Conservation (phyloP, 2,329 filamentous ascomycete genomes). For the Stagonosporopsis tanaceti region DNA sequence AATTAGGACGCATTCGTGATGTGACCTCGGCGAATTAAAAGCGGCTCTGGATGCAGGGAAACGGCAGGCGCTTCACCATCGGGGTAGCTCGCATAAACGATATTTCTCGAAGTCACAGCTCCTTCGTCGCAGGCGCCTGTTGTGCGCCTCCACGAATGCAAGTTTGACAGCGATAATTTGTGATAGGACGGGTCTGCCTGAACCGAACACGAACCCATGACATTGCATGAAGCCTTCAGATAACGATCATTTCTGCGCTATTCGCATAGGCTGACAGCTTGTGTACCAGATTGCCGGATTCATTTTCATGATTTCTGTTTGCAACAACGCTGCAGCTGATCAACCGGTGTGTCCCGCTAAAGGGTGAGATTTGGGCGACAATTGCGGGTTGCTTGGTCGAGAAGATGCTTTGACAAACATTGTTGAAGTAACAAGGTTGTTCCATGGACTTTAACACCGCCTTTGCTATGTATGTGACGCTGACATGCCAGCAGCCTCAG, state of each 20-base stretch:
- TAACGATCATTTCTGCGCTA: slow-evolving; percentile 5
- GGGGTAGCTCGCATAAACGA: slow-evolving; percentile 36
- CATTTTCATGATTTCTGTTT: slow-evolving; percentile 26
- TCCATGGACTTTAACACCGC: slow-evolving; percentile 8
- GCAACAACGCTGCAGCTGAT: slow-evolving; percentile 28
- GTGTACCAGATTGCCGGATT: slow-evolving; percentile 24
- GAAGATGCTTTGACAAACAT: slow-evolving; percentile 9
- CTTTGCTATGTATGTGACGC: slow-evolving; percentile 1
- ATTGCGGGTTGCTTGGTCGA: slow-evolving; percentile 6
- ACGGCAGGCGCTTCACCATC: slow-evolving; percentile 43
- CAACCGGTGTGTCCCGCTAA: slow-evolving; percentile 19
- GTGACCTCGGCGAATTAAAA: slow-evolving; percentile 41
- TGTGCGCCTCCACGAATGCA: slow-evolving; percentile 13
- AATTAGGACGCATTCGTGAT: slow-evolving; percentile 28
- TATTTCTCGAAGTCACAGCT: slow-evolving; percentile 32
- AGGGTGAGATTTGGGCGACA: slow-evolving; percentile 19
- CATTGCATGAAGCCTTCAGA: slow-evolving; percentile 9
- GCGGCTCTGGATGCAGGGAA: slow-evolving; percentile 33
- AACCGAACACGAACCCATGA: slow-evolving; percentile 26
- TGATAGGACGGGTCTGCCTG: slow-evolving; percentile 26
- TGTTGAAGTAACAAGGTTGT: slow-evolving; percentile 13
- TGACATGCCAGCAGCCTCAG: neutral
- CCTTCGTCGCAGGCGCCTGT: slow-evolving; percentile 16
- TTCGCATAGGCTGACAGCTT: slow-evolving; percentile 5
- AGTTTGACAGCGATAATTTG: slow-evolving; percentile 8